These are phyloP conservation scores for Wickerhamomyces bovis DNA, from an alignment of 805 yeast species.

Conservation along the genomic window DNA sequence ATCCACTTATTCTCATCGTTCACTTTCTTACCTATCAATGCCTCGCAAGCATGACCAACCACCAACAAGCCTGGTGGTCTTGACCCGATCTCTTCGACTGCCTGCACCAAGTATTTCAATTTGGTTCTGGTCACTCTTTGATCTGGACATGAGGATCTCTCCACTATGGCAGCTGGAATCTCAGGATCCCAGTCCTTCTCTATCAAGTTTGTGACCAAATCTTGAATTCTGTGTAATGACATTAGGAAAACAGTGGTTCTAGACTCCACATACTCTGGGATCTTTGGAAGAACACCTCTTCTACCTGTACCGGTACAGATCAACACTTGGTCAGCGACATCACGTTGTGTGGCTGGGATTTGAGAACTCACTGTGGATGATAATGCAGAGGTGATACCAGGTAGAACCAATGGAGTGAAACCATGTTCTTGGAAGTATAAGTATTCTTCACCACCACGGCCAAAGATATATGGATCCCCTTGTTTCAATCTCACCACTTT, in stretches of 20 bases:
- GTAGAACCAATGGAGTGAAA: constrained; percentile 64
- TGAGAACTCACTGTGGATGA: constrained; percentile 79
- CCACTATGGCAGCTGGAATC: constrained; percentile 80
- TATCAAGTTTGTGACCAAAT: constrained; percentile 46
- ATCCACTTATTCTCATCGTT: constrained; percentile 20
- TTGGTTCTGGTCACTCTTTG: constrained; percentile 79
- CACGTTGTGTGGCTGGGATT: constrained; percentile 90
- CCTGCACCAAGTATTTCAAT: constrained; percentile 58
- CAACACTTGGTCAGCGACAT: constrained; percentile 85
- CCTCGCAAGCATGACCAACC: constrained; percentile 72
- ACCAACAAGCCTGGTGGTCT: constrained; percentile 91
- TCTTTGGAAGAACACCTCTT: constrained; percentile 69
- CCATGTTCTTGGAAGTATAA: constrained; percentile 64
- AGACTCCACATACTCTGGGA: constrained; percentile 66
- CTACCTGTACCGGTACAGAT: constrained; percentile 95
- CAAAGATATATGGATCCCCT: constrained; percentile 95
- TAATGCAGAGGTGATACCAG: constrained; percentile 87
- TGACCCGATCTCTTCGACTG: constrained; percentile 71
- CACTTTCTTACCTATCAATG: constrained; percentile 23
- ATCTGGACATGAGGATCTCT: constrained; percentile 90
- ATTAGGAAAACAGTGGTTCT: constrained; percentile 85
- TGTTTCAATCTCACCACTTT: constrained; percentile 87
- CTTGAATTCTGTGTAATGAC: constrained; percentile 71
- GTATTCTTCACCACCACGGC: constrained; percentile 93
- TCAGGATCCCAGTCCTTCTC: constrained; percentile 58